phyloP scores from a whole-genome alignment of 2,329 filamentous ascomycete species.

The Neurospora sp. region DNA sequence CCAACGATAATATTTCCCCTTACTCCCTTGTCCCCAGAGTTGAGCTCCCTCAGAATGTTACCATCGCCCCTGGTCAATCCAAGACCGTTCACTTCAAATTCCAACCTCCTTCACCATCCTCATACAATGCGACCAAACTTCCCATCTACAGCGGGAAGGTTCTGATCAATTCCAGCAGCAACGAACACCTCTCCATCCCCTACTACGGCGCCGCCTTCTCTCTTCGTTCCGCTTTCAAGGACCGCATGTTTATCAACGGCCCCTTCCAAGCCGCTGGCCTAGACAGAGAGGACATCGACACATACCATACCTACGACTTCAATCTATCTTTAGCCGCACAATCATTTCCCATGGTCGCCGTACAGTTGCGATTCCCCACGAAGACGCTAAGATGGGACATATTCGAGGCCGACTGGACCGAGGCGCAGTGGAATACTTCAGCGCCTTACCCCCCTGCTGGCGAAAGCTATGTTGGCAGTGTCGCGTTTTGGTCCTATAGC shows the following conservation, averaged over 20 bases:
- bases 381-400: slow-evolving; percentile 24
- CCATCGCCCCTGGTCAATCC: slow-evolving; percentile 14
- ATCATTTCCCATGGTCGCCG: slow-evolving; percentile 22
- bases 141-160: slow-evolving; percentile 37
- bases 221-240: neutral
- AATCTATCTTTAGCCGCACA: slow-evolving; percentile 16
- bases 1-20: neutral
- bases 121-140: slow-evolving; percentile 10
- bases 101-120: slow-evolving; percentile 15
- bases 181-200: slow-evolving; percentile 31
- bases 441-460: slow-evolving; percentile 16
- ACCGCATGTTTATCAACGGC: slow-evolving; percentile 4
- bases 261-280: slow-evolving; percentile 11
- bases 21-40: slow-evolving; percentile 4
- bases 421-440: slow-evolving; percentile 12
- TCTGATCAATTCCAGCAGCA: slow-evolving; percentile 27
- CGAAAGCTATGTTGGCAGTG: slow-evolving; percentile 15
- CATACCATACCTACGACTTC: slow-evolving; percentile 17
- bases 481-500: slow-evolving; percentile 12
- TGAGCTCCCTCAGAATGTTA: slow-evolving; percentile 9
- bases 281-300: slow-evolving; percentile 6
- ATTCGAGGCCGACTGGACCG: slow-evolving; percentile 15
- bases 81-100: slow-evolving; percentile 20
- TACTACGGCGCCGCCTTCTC: slow-evolving; percentile 21
- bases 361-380: slow-evolving; percentile 17